Evolutionary conservation across 148 eudicot genomes (phyloP).

Genomic region (Camellia japonica): DNA sequence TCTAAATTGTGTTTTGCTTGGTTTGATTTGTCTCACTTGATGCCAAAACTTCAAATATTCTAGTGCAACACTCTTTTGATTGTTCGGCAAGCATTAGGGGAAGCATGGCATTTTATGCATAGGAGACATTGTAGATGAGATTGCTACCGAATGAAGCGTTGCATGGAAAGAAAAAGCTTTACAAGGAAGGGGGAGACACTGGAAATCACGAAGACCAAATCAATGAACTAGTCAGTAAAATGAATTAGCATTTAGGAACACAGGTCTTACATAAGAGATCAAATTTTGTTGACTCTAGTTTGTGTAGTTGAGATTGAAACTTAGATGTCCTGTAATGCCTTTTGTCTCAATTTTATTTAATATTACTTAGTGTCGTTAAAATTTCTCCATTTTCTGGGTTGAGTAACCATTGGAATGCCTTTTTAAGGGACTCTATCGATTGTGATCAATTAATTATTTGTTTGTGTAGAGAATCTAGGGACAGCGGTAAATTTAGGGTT

Average conservation of each 20-base stretch:
- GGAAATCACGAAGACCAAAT: slow-evolving; percentile 65
- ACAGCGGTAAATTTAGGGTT: too few relatives aligned
- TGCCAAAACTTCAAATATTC: neutral
- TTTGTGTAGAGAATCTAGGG: too few relatives aligned
- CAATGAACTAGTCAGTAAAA: slow-evolving; percentile 33
- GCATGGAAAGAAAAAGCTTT: slow-evolving; percentile 56
- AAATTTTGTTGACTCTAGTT: neutral
- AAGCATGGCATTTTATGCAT: slow-evolving; percentile 64
- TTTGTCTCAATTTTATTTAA: neutral
- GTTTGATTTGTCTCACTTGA: neutral
- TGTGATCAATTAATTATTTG: too few relatives aligned
- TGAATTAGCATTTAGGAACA: slow-evolving; percentile 31
- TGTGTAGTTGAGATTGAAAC: neutral
- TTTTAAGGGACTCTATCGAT: too few relatives aligned
- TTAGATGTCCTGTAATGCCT: neutral
- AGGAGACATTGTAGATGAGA: slow-evolving; percentile 74
- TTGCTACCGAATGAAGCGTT: slow-evolving; percentile 57
- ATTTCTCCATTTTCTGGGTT: too few relatives aligned
- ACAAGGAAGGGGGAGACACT: slow-evolving; percentile 71
- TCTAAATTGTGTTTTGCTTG: neutral
- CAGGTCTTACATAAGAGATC: neutral
- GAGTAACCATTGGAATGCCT: too few relatives aligned
- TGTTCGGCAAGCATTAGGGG: slow-evolving; percentile 54
- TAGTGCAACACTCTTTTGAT: neutral
- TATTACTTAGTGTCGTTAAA: neutral